A percentile compares a stretch with the other conserved stretches of the same genome.
Evolutionary conservation across 192 early-diverging fungal genomes (phyloP).

Genomic region (Chytriomyces confervae): DNA sequence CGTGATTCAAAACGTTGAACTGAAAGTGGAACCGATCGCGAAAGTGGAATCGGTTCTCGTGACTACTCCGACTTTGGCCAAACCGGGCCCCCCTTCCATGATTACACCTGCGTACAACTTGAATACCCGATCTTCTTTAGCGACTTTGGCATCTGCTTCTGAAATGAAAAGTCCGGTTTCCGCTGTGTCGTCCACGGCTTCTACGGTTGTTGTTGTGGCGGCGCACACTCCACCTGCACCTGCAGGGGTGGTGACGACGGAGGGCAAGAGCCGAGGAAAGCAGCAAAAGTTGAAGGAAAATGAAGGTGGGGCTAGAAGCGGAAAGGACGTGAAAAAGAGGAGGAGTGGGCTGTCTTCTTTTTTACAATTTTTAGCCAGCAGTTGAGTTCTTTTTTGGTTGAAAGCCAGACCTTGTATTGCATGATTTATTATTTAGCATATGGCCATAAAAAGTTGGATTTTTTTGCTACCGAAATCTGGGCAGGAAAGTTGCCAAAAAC

Average conservation of each 20-base stretch:
- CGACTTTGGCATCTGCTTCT: neutral
- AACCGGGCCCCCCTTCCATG: neutral
- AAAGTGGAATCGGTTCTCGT: neutral
- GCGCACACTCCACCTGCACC: neutral
- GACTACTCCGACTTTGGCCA: too few relatives aligned
- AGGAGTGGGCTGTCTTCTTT: slow-evolving; percentile 26
- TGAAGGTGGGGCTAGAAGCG: neutral
- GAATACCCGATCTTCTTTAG: neutral
- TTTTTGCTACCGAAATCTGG: too few relatives aligned
- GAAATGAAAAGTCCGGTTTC: neutral
- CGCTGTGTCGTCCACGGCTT: neutral
- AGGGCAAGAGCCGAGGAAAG: neutral
- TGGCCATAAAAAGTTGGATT: too few relatives aligned
- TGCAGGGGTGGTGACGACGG: neutral
- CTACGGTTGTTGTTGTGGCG: neutral
- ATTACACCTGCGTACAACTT: neutral
- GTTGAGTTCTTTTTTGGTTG: neutral
- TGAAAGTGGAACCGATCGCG: slow-evolving; percentile 20
- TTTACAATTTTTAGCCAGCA: slow-evolving; percentile 18
- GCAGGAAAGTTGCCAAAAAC: too few relatives aligned
- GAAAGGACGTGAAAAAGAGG: slow-evolving; percentile 6
- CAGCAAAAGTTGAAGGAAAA: neutral
- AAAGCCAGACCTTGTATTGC: too few relatives aligned
- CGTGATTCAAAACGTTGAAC: slow-evolving; percentile 1
- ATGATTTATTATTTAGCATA: too few relatives aligned